phyloP scores from a whole-genome alignment of 2,329 filamentous ascomycete species.

The Colletotrichum agaves region DNA sequence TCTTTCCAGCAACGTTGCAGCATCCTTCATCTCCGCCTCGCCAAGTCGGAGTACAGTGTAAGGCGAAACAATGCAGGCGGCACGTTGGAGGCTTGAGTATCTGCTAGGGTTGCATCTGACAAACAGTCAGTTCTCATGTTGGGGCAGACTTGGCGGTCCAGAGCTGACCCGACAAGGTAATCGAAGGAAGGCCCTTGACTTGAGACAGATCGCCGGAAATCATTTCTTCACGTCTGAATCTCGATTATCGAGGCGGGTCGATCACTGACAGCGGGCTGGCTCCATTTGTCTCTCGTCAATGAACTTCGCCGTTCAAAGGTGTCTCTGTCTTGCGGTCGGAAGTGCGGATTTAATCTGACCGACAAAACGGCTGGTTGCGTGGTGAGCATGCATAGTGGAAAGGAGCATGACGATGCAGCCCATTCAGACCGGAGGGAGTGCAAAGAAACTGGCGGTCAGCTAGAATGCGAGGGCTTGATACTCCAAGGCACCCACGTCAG shows the following conservation, averaged over 20 bases:
- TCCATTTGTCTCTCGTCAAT: background rate
- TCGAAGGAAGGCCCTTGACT: background rate
- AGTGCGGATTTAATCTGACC: background rate
- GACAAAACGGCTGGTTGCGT: conserved; percentile 19
- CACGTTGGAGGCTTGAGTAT: background rate
- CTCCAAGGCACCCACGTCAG: background rate
- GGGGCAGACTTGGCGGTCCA: background rate
- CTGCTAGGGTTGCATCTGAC: background rate
- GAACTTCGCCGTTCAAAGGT: too few relatives aligned
- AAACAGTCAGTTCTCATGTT: conserved; percentile 7
- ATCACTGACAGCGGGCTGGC: background rate
- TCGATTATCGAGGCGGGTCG: conserved; percentile 21
- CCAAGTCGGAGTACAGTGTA: background rate
- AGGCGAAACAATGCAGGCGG: conserved; percentile 12
- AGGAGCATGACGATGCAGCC: conserved; percentile 5
- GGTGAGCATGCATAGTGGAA: conserved; percentile 9
- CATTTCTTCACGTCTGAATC: background rate
- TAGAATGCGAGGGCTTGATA: background rate
- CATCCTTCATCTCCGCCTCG: conserved; percentile 2
- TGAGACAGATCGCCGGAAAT: background rate
- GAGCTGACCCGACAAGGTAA: conserved; percentile 2
- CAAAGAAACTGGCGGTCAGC: conserved; percentile 3
- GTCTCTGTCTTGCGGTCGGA: background rate
- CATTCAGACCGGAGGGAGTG: background rate
- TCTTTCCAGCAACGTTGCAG: background rate